Evolutionary conservation across 495 filamentous ascomycete genomes (phyloP).

Genomic region (Penicillium cosmopolitanum): DNA sequence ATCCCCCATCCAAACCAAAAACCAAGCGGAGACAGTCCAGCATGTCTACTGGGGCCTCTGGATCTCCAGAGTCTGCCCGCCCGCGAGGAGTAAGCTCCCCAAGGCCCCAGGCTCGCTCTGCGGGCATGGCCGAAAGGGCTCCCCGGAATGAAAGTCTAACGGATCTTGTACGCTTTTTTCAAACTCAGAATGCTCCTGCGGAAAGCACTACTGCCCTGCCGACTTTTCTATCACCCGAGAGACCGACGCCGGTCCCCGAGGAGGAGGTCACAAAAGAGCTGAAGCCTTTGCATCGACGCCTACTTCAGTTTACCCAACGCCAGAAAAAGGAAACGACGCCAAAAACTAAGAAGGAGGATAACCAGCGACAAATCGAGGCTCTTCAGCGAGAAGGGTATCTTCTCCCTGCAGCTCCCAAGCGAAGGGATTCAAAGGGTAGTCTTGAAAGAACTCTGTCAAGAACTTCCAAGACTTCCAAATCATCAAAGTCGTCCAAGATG

Average conservation of each 20-base stretch:
- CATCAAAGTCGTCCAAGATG: conserved; percentile 30
- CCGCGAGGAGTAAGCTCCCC: conserved; percentile 13
- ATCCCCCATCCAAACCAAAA: conserved; percentile 23
- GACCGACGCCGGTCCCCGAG: conserved; percentile 12
- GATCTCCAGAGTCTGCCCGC: conserved; percentile 11
- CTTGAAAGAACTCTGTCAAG: conserved; percentile 27
- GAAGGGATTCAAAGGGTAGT: conserved; percentile 25
- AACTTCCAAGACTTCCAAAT: neutral
- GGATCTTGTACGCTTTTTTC: conserved; percentile 45
- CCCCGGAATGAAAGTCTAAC: conserved; percentile 38
- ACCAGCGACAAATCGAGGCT: conserved; percentile 37
- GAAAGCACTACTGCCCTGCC: conserved; percentile 32
- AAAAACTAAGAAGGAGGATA: conserved; percentile 33
- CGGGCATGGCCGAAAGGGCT: conserved; percentile 29
- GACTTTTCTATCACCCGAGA: conserved; percentile 14
- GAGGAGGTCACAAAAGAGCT: conserved; percentile 13
- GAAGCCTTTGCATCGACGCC: conserved; percentile 48
- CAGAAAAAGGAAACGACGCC: conserved; percentile 35
- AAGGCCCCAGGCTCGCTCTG: conserved; percentile 30
- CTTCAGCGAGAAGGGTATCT: conserved; percentile 45
- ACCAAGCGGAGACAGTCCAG: conserved; percentile 33
- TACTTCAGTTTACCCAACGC: conserved; percentile 44
- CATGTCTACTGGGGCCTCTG: conserved; percentile 34
- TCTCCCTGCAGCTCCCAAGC: conserved; percentile 14
- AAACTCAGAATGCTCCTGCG: conserved; percentile 31